A percentile compares a stretch with the other conserved stretches of the same genome.
Conservation (phyloP, 2,329 filamentous ascomycete genomes). For the Periglandula ipomoeae region DNA sequence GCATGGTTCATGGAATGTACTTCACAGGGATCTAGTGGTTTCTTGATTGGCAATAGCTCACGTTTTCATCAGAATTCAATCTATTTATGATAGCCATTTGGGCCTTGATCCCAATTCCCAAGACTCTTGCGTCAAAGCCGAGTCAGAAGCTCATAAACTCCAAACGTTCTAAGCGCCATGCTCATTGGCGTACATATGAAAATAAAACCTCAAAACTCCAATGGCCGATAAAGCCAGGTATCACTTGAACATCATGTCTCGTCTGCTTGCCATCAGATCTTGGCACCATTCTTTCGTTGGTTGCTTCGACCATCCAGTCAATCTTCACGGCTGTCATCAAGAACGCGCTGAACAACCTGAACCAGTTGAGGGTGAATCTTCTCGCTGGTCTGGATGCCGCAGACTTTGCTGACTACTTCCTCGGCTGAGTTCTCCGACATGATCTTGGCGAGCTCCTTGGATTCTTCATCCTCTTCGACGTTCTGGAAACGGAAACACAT, state of each 20-base stretch:
- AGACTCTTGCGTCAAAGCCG: background rate
- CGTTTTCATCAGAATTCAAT: slow-evolving; percentile 6
- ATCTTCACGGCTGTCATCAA: slow-evolving; percentile 47
- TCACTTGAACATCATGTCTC: slow-evolving; percentile 9
- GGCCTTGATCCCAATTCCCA: background rate
- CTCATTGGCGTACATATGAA: slow-evolving; percentile 8
- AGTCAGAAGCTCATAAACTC: slow-evolving; percentile 6
- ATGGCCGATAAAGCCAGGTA: slow-evolving; percentile 3
- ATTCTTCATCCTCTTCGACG: slow-evolving; percentile 86
- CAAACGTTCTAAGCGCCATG: slow-evolving; percentile 15
- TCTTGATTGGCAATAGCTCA: background rate
- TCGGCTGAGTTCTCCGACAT: slow-evolving; percentile 66
- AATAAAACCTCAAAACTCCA: slow-evolving; percentile 4
- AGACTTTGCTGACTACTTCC: slow-evolving; percentile 71
- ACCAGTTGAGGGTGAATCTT: slow-evolving; percentile 70
- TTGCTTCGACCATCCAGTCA: slow-evolving; percentile 22
- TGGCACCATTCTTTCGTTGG: background rate
- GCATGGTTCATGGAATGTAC: background rate
- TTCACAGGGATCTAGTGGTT: no score
- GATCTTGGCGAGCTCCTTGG: slow-evolving; percentile 73
- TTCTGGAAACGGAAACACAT: slow-evolving; percentile 95
- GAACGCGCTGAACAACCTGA: slow-evolving; percentile 73
- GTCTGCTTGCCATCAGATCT: slow-evolving; percentile 7
- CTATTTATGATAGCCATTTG: slow-evolving; percentile 5
- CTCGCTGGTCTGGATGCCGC: slow-evolving; percentile 67